Evolutionary conservation across 2,329 filamentous ascomycete genomes (phyloP).

Genomic region (Xenoacremonium recifei): DNA sequence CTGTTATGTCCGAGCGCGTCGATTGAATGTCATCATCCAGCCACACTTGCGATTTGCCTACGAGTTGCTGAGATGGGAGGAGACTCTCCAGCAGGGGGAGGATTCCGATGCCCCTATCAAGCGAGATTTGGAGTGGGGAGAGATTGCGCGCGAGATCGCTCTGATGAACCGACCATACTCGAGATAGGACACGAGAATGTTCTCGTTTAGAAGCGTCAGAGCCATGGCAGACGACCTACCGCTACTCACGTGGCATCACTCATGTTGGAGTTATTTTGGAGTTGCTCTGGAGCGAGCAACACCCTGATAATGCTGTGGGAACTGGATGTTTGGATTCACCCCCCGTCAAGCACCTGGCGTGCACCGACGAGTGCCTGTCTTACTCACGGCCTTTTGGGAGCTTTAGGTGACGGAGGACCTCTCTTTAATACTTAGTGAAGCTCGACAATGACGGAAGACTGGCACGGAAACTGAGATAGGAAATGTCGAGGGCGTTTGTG

Average conservation of each 20-base stretch:
- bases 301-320: too few species aligned
- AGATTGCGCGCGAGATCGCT: conserved; percentile 85
- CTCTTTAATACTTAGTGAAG: too few species aligned
- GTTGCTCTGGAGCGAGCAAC: too few species aligned
- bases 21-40: conserved; percentile 97
- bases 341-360: too few species aligned
- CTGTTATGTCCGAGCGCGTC: conserved; percentile 88
- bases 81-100: conserved; percentile 60
- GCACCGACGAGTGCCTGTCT: too few species aligned
- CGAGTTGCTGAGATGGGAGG: conserved; percentile 95
- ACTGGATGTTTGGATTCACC: too few species aligned
- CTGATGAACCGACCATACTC: conserved; percentile 95
- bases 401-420: too few species aligned
- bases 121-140: conserved; percentile 87
- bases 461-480: too few species aligned
- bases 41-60: conserved; percentile 94
- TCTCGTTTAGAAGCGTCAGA: too few species aligned
- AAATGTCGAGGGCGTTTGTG: too few species aligned
- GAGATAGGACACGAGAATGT: conserved; percentile 14
- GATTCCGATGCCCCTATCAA: conserved; percentile 47
- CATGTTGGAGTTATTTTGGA: neutral
- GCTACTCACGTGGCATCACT: neutral
- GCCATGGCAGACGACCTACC: neutral
- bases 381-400: too few species aligned
- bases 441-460: too few species aligned